Evolutionary conservation across 805 yeast species (phyloP).

Genomic region (Saturnispora bothae): DNA sequence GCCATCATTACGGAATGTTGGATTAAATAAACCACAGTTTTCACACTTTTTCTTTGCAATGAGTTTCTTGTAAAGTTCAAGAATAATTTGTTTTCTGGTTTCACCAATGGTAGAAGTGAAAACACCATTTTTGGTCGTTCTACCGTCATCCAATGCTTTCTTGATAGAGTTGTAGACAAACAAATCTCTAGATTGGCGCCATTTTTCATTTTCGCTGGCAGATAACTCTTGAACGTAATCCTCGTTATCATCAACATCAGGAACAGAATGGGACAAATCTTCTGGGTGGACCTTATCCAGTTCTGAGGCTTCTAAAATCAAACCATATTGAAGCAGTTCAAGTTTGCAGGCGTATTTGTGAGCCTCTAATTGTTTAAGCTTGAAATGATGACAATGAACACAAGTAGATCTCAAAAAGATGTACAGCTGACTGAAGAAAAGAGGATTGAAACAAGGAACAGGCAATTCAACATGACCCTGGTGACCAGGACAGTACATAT

Average conservation of each 20-base stretch:
- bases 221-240: conserved; percentile 17
- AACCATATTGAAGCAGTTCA: conserved; percentile 76
- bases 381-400: conserved; percentile 82
- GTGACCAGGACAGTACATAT: conserved; percentile 93
- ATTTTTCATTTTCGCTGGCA: conserved; percentile 16
- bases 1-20: conserved; percentile 91
- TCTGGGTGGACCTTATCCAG: conserved; percentile 48
- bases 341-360: conserved; percentile 73
- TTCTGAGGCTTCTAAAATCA: conserved; percentile 65
- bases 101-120: conserved; percentile 79
- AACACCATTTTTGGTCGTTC: conserved; percentile 55
- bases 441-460: conserved; percentile 87
- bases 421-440: conserved; percentile 87
- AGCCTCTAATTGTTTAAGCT: conserved; percentile 55
- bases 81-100: conserved; percentile 66
- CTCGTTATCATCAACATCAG: conserved; percentile 33
- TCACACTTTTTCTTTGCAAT: conserved; percentile 81
- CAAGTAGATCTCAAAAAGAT: conserved; percentile 76
- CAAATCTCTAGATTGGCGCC: conserved; percentile 45
- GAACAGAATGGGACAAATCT: conserved; percentile 32
- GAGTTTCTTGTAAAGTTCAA: conserved; percentile 64
- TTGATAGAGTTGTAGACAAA: conserved; percentile 66
- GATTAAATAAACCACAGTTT: conserved; percentile 92
- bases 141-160: conserved; percentile 66
- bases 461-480: conserved; percentile 97